Evolutionary conservation across 495 filamentous ascomycete species (phyloP), one percentile per base, ranked within the genome.

Genomic region (Aspergillus sclerotiicarbonarius): DNA sequence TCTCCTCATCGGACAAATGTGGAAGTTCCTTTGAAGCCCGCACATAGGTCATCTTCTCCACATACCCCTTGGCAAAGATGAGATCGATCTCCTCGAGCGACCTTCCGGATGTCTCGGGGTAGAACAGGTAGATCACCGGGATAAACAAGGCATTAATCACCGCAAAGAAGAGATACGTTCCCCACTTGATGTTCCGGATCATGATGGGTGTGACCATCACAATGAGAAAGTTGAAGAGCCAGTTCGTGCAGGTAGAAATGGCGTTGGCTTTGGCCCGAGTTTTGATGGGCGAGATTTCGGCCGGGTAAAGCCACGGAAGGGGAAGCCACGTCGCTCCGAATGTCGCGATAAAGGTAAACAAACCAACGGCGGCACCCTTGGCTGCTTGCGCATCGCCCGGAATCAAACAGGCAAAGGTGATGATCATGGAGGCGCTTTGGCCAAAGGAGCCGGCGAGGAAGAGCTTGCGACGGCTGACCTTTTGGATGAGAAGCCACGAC

Each of bases 81-180:
- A 75, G 62, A 33, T 92, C 90, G 49, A 91, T 86, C 67, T 91
- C 88, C 63, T 92, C 89, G 10, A 92, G 81, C 18, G 84, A 85
- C 55, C 87, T 84, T 19, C 77, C 70, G 13, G 82, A 81, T 3
- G 87, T 90, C 70, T 90, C 88, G 3, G 84, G 82, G 67, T 88
- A 90, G 74, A 85, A 88, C 76, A 89, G 86, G 69, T 80, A 91
- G 46, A 63, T 69, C 57, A 75, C 69, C 3, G 88, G 87, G 12
- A 91, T 57, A 72, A 86, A 88, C 67, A 71, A 71, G 48, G 82
- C 83, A 72, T 92, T 92, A 53, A 89, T 69, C 35, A 79, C 68
- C 6, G 86, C 86, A 64, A 91, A 91, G 82, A 91, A 88, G 32
- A 76, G 69, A 57, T 76, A 76, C 43, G 71, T 62, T 58, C 71